These are phyloP conservation scores for Stylonectria norvegica DNA, from an alignment of 2,329 filamentous ascomycete genomes.

Conservation along the genomic window DNA sequence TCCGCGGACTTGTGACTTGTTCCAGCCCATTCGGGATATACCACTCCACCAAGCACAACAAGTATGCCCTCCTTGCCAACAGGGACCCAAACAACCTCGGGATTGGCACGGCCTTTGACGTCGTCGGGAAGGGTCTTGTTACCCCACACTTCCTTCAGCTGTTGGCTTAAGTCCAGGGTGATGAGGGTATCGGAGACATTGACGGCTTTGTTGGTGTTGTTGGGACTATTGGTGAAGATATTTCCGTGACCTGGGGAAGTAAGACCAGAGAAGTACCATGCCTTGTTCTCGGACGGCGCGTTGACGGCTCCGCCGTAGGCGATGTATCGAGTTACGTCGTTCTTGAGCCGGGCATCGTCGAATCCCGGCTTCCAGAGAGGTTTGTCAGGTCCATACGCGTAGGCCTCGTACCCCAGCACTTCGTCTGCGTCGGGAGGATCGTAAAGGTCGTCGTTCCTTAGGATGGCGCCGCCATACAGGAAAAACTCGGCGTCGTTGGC, in stretches of 20 bases:
- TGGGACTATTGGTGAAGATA: conserved; percentile 39
- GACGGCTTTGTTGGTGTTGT: conserved; percentile 37
- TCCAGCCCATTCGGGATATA: conserved; percentile 50
- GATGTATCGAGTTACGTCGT: conserved; percentile 56
- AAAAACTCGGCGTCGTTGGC: conserved; percentile 62
- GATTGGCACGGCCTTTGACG: conserved; percentile 56
- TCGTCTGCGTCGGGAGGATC: conserved; percentile 39
- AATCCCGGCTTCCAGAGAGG: conserved; percentile 44
- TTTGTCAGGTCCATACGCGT: conserved; percentile 47
- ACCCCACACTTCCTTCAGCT: conserved; percentile 50
- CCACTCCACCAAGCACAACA: conserved; percentile 73
- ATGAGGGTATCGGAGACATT: conserved; percentile 56
- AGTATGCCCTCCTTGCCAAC: conserved; percentile 73
- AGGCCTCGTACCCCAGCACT: conserved; percentile 50
- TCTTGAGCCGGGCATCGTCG: conserved; percentile 37
- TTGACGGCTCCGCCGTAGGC: conserved; percentile 62
- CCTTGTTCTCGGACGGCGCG: conserved; percentile 66
- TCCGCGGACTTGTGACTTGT: conserved; percentile 26
- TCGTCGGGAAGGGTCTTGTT: conserved; percentile 51
- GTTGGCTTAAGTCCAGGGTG: conserved; percentile 54
- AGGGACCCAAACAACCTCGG: conserved; percentile 71
- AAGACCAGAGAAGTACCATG: conserved; percentile 68
- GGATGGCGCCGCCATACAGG: conserved; percentile 58
- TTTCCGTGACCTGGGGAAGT: conserved; percentile 47
- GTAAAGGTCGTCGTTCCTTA: conserved; percentile 34